phyloP scores from a whole-genome alignment of 495 filamentous ascomycete genomes.

The Annulohypoxylon stygium region DNA sequence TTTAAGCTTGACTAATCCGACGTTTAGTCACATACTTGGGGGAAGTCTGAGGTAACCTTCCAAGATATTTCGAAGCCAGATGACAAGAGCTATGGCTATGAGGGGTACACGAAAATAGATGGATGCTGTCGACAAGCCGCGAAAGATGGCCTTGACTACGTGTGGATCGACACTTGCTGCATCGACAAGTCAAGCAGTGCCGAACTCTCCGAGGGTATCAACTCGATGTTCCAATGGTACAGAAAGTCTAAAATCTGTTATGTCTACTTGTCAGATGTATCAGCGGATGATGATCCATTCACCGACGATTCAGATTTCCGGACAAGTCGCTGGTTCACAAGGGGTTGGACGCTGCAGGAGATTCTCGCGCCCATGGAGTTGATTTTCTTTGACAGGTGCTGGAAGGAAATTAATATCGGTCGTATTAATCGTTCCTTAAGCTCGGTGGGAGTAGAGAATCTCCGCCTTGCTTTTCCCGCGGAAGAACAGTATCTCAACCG shows the following conservation, averaged over 20 bases:
- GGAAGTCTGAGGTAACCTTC: constrained; percentile 18
- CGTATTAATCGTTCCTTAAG: neutral
- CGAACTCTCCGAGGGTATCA: constrained; percentile 49
- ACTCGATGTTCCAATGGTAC: constrained; percentile 57
- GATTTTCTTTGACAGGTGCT: constrained; percentile 22
- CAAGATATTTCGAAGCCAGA: constrained; percentile 21
- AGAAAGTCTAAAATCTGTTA: constrained; percentile 28
- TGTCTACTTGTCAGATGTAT: constrained; percentile 36
- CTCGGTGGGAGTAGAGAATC: neutral
- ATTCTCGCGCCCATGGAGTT: constrained; percentile 27
- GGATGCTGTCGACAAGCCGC: constrained; percentile 32
- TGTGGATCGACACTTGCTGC: constrained; percentile 38
- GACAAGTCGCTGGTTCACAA: constrained; percentile 27
- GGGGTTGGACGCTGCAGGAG: constrained; percentile 37
- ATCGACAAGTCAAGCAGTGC: constrained; percentile 36
- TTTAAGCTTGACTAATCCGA: neutral
- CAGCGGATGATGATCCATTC: constrained; percentile 16
- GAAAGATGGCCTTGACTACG: constrained; percentile 22
- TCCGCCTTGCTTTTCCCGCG: neutral
- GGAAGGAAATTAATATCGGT: constrained; percentile 17
- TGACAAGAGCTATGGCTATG: neutral
- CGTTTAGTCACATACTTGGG: constrained; percentile 30
- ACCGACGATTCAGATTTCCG: constrained; percentile 23
- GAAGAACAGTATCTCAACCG: constrained; percentile 16
- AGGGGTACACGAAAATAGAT: constrained; percentile 19